Base-by-base conservation (phyloP, 192 early-diverging fungal genomes). In the Backusella parvicylindrica region DNA sequence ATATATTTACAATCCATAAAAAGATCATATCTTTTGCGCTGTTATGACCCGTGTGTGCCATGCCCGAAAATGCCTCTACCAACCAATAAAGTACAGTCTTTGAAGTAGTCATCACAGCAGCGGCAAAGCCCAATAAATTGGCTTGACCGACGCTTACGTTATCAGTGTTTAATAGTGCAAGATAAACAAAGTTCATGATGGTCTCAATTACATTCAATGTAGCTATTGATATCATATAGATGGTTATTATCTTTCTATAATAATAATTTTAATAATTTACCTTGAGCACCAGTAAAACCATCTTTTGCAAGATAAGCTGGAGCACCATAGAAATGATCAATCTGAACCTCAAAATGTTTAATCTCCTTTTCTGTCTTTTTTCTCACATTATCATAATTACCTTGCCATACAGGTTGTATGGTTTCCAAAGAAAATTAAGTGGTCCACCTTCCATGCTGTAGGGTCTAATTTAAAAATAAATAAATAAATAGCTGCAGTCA, bases 231-330 rank as follows among this genome's bases (percentile, higher is more conserved):
- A 36, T 8, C n/a, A n/a, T n/a, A n/a, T n/a, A n/a, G n/a, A n/a
- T n/a, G n/a, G n/a, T n/a, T n/a, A n/a, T n/a, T n/a, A n/a, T n/a
- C n/a, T n/a, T n/a, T n/a, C 33, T 35, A 35, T 35, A 35, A 2
- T 35, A 35, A 35, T n/a, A n/a, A n/a, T 38, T 38, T 37, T 37
- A 5, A 5, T 37, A 33, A 7, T 32, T n/a, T 71, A 80, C 79
- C 79, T 70, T 82, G 76, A 60, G 81, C 81, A 49, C 70, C 69
- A 15, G 77, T 82, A 28, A 78, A 82, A 2, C 80, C 80, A 69
- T 82, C 77, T 26, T 74, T 73, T 13, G 64, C 41, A 40, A 64
- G 64, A 15, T 70, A 70, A 40, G 81, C 81, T 38, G 64, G 50
- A 38, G 28, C 40, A 36, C 81, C 81, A 73, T 82, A 82, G 31